Conservation (phyloP, 139 green algal genomes). For the Micractinium conductrix region DNA sequence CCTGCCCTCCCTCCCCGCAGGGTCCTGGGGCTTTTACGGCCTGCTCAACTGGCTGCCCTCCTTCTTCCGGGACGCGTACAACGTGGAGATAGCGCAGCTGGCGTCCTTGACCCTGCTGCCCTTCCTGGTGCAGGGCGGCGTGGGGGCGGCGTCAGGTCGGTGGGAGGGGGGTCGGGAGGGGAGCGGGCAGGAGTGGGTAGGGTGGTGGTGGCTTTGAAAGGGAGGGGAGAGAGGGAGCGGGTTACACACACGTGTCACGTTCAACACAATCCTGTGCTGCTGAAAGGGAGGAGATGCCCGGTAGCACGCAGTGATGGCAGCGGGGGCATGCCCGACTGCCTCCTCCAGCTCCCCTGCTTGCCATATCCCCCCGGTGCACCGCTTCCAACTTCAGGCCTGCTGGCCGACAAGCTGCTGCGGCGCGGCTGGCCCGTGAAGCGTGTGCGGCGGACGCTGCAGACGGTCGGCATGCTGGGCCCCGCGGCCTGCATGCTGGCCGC, state of each 20-base stretch:
- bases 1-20: neutral
- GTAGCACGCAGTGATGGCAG: too few species aligned
- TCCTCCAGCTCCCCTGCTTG: too few species aligned
- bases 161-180: neutral
- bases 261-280: too few species aligned
- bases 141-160: constrained; percentile 49
- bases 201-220: too few species aligned
- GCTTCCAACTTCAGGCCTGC: constrained; percentile 28
- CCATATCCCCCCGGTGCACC: too few species aligned
- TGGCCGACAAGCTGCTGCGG: constrained; percentile 47
- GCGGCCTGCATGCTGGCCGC: constrained; percentile 72
- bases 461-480: constrained; percentile 79
- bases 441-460: constrained; percentile 52
- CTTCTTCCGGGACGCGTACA: constrained; percentile 77
- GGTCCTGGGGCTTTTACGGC: constrained; percentile 74
- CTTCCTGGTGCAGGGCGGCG: constrained; percentile 69
- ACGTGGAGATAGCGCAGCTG: constrained; percentile 67
- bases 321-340: neutral
- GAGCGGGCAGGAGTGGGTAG: neutral
- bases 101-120: constrained; percentile 78
- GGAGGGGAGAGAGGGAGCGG: too few species aligned
- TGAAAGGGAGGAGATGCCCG: too few species aligned
- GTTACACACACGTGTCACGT: too few species aligned
- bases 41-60: constrained; percentile 88
- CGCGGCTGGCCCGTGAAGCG: constrained; percentile 40